Percentiles rank a stretch among this genome's conserved stretches.
phyloP scores from a whole-genome alignment of 208 protist genomes.

The Borovskyia barvae region DNA sequence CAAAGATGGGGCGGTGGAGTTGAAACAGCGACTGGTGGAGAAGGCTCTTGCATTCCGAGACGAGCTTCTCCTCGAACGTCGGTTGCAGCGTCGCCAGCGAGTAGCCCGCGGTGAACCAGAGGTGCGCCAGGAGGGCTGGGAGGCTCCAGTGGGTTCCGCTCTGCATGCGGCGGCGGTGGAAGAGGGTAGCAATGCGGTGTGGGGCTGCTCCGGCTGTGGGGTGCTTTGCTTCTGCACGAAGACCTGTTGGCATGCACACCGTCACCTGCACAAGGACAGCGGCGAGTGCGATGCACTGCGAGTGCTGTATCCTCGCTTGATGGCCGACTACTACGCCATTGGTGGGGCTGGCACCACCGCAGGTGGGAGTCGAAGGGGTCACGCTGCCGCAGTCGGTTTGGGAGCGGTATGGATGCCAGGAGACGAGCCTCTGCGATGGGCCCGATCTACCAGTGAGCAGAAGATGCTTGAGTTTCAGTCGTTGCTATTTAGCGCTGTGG shows the following conservation, averaged over 20 bases:
- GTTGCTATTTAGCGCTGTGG: slow-evolving; percentile 37
- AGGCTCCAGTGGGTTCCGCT: background rate
- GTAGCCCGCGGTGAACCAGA: background rate
- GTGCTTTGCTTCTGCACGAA: slow-evolving; percentile 63
- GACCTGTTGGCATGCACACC: slow-evolving; percentile 36
- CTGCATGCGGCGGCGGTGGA: background rate
- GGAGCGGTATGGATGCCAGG: slow-evolving; percentile 26
- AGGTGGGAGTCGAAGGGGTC: slow-evolving; percentile 10
- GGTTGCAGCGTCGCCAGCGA: slow-evolving; percentile 3
- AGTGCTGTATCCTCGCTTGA: slow-evolving; percentile 47
- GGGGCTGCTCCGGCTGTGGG: slow-evolving; percentile 57
- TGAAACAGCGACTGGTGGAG: slow-evolving; percentile 39
- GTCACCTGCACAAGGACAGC: slow-evolving; percentile 27
- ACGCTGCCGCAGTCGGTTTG: background rate
- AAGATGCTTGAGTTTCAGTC: slow-evolving; percentile 50
- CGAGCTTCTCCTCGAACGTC: slow-evolving; percentile 24
- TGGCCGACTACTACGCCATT: slow-evolving; percentile 43
- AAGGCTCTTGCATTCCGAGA: slow-evolving; percentile 31
- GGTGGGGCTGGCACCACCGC: background rate
- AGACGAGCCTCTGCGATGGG: slow-evolving; percentile 39
- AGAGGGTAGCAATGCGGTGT: slow-evolving; percentile 7
- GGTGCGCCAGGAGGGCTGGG: slow-evolving; percentile 13
- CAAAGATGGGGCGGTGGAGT: slow-evolving; percentile 38
- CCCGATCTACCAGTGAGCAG: slow-evolving; percentile 38
- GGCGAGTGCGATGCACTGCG: slow-evolving; percentile 60